Conservation (phyloP, 345 rosid species). For the Salix viminalis region DNA sequence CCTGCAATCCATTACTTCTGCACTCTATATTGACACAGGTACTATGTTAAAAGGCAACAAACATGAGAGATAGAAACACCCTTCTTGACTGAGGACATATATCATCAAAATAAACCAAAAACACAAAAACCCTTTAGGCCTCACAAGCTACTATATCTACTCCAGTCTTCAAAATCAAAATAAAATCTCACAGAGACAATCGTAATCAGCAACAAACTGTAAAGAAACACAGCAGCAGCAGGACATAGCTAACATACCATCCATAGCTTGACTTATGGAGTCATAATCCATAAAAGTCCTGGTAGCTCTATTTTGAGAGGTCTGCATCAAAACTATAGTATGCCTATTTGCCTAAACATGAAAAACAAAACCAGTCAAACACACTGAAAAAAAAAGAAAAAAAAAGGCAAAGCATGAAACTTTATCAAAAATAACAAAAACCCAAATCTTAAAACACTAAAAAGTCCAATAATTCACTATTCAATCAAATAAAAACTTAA, state of each 20-base stretch:
- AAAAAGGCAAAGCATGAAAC: not conserved
- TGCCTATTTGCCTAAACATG: slow-evolving; percentile 73
- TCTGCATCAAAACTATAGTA: slow-evolving; percentile 89
- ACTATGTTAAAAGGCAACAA: not conserved
- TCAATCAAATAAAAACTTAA: not conserved
- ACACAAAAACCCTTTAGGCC: not conserved
- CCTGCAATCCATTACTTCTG: not conserved
- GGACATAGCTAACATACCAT: slow-evolving; percentile 46
- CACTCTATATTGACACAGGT: too few relatives aligned
- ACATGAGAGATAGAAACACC: not conserved
- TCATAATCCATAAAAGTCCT: slow-evolving; percentile 96
- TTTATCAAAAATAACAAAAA: not conserved
- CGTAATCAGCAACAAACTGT: too few relatives aligned
- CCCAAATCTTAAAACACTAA: not conserved
- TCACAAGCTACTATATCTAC: not conserved
- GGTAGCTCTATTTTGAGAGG: slow-evolving; percentile 65
- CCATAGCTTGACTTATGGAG: slow-evolving; percentile 90
- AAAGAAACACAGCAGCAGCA: not conserved
- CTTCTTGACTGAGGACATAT: not conserved
- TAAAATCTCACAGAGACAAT: not conserved
- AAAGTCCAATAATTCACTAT: not conserved
- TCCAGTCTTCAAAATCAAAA: not conserved
- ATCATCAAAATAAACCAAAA: not conserved
- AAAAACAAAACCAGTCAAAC: slow-evolving; percentile 9
- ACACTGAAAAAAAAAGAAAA: not conserved